A percentile compares a stretch with the other conserved stretches of the same genome.
Evolutionary conservation across 768 basidiomycete species (phyloP).

Genomic region (Amanita polypyramis): DNA sequence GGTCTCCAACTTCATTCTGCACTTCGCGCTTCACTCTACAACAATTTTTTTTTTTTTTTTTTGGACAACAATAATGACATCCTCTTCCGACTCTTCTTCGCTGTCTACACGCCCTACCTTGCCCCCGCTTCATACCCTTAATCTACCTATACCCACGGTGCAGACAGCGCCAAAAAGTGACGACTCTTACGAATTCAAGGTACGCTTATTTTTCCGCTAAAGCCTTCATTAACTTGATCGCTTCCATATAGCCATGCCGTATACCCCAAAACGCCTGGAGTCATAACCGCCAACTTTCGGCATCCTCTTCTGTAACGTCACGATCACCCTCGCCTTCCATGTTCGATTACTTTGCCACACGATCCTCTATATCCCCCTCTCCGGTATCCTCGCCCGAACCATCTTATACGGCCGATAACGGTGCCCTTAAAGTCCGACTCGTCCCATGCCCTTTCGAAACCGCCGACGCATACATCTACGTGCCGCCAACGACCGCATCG

Average conservation of each 20-base stretch:
- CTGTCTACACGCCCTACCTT: constrained; percentile 35
- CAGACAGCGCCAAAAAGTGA: constrained; percentile 4
- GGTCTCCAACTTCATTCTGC: not conserved
- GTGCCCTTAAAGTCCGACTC: constrained; percentile 24
- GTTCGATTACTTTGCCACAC: constrained; percentile 11
- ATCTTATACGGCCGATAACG: constrained; percentile 6
- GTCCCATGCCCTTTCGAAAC: constrained; percentile 40
- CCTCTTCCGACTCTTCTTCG: constrained; percentile 10
- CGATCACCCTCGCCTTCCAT: constrained; percentile 27
- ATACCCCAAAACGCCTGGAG: constrained; percentile 13
- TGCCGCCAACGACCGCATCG: constrained; percentile 21
- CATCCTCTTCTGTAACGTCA: constrained; percentile 28
- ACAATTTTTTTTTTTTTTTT: not conserved
- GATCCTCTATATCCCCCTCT: constrained; percentile 10
- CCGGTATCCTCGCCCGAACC: constrained; percentile 12
- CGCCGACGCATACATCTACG: constrained; percentile 42
- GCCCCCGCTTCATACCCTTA: constrained; percentile 40
- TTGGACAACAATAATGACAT: constrained; percentile 11
- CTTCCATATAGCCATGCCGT: constrained; percentile 13
- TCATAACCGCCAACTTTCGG: constrained; percentile 24
- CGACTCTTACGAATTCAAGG: constrained; percentile 13
- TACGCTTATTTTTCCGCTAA: not conserved
- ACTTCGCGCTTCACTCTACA: not conserved
- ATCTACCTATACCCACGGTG: constrained; percentile 12
- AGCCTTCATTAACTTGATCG: constrained; percentile 8